Evolutionary conservation across 805 yeast genomes (phyloP), one percentile per base, ranked within the genome.

Genomic region (Candida manassasensis): DNA sequence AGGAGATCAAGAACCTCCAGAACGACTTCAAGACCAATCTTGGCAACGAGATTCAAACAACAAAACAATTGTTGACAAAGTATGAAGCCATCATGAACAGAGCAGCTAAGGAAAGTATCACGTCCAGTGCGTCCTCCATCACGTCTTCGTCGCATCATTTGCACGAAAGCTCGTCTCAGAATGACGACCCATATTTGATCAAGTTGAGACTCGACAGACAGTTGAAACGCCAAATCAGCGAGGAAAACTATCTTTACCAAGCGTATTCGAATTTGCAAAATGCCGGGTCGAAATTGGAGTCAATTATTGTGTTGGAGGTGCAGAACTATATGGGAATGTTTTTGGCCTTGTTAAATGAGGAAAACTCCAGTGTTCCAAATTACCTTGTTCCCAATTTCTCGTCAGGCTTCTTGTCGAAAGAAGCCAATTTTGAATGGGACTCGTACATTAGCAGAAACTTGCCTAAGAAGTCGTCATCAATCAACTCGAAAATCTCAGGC

Each of bases 371-470:
- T 29, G 79, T 86, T 12, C 75, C 84, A 45, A 79, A 79, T 43
- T 71, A 69, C 32, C 62, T 86, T 41, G 69, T 81, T 27, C 78
- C 88, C 3, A 78, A 75, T 53, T 62, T 86, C 38, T 50, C 54
- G 27, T 50, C 60, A 29, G 69, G 69, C 3, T 77, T 88, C 45
- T 73, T 88, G 42, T 73, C 83, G 22, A 82, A 84, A 52, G 88
- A 84, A 40, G 79, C 95, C 9, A 69, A 75, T 24, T 77, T 78
- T 53, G 97, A 93, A 65, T 90, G 97, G 96, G 85, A 84, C 41
- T 73, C 84, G 21, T 93, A 86, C 45, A 73, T 89, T 35, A 61
- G 77, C 7, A 75, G 81, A 42, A 88, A 89, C 60, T 64, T 66
- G 29, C 70, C 71, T 12, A 53, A 52, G 32, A 38, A 50, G 27